Base-by-base conservation (phyloP, 2,329 filamentous ascomycete genomes). In the Trichoderma atroviride region DNA sequence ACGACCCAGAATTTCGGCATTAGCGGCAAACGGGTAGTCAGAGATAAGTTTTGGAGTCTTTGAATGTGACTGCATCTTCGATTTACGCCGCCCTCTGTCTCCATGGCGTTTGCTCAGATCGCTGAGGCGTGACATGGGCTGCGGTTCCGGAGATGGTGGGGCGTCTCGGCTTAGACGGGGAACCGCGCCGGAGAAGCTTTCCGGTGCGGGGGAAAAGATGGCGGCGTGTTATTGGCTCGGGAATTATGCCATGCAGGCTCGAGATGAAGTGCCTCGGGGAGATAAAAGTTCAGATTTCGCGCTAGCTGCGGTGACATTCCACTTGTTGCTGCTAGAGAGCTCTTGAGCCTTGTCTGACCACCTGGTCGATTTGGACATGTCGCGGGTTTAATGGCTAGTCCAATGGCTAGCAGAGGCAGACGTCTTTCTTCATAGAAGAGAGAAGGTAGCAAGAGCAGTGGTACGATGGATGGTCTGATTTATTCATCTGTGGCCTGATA, bases 281-380 rank as follows among this genome's bases (percentile, higher is more conserved):
- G 63, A 58, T 47, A 29, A 64, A 14, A 22, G 33, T 55, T n/a
- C 29, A 52, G 43, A 52, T 24, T 62, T 10, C 11, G 24, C 40
- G 43, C 59, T 62, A 62, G 47, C 3, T 50, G 24, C 3, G 19
- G 13, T 62, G 43, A 52, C 29, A 62, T 24, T 62, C 27, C 59
- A 31, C 29, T 52, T 52, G 27, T 52, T 52, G 27, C 59, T 33
- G 59, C 31, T 24, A 35, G 59, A 50, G 19, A 35, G 43, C 43
- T 24, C 35, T 65, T 43, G 62, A 65, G 62, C 50, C 27, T 43
- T 5, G 35, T 31, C 62, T 65, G 62, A 43, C 62, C 35, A 43
- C 33, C 50, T 27, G 9, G 22, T 35, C 16, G 29, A 24, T 16
- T 52, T 62, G 29, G 59, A 52, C 11, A 43, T 62, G 24, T 63